Evolutionary conservation across 306 rosid genomes (phyloP), one percentile per base, ranked within the genome.

Genomic region (Rosa multiflora): DNA sequence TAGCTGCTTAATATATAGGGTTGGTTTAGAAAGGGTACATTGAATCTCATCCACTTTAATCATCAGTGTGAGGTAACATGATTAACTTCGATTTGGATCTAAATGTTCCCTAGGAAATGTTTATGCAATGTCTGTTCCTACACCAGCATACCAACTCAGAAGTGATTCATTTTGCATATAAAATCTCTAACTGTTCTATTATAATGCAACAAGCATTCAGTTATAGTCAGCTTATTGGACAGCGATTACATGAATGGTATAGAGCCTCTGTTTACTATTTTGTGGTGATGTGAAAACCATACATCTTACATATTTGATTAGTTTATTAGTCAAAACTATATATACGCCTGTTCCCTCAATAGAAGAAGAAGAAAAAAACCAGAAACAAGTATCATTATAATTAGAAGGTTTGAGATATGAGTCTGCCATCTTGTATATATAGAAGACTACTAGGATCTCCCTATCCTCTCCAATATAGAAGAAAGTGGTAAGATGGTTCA

Each of bases 71-170:
- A 10, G 35, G 37, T 39, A 72, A 78, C 58, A 42, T 75, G 75
- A 26, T 29, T 29, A 29, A 29, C 82, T 55, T 47, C 7, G 58
- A 81, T 73, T 61, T 81, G 77, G 82, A 69, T 84, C 71, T 78
- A 64, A 39, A 70, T 43, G 75, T 71, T 12, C 23, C 20, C 18
- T 44, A 26, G 29, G 75, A 62, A 20, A 79, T 82, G 78, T 76
- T 72, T 37, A 49, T 32, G 82, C 69, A 64, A 12, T 80, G 75
- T 78, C 79, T 74, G 83, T 68, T 72, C 35, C 29, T 79, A 32
- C 79, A 83, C 69, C 83, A 76, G 46, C 71, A 76, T 43, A 44
- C 68, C 83, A 82, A 73, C 82, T 77, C 71, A 76, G 49, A 70
- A 13, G 67, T 13, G 21, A 49, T 20, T 26, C 49, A 35, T 44